Percentiles rank a stretch among this genome's conserved stretches.
Evolutionary conservation across 179 eudicot genomes (phyloP).

Genomic region (Drosera spatulata): DNA sequence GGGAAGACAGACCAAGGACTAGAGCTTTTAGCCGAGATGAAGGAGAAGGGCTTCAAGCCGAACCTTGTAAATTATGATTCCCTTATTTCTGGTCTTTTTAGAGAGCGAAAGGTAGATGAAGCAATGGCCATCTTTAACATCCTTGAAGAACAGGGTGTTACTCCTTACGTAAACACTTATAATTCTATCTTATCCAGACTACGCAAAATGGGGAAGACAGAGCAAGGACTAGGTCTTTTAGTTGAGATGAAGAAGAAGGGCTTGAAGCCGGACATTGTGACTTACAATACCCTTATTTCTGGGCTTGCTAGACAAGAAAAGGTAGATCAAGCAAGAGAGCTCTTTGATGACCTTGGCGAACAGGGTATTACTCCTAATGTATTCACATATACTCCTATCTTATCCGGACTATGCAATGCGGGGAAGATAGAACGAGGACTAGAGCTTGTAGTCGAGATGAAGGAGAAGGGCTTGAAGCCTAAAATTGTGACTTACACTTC

Average conservation of each 20-base stretch:
- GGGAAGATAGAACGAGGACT: slow-evolving; percentile 65
- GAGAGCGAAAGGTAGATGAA: too few relatives aligned
- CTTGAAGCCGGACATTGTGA: slow-evolving; percentile 66
- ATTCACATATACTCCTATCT: too few relatives aligned
- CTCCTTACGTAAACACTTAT: slow-evolving; percentile 81
- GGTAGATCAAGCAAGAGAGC: slow-evolving; percentile 54
- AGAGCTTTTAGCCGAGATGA: too few relatives aligned
- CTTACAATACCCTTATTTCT: slow-evolving; percentile 60
- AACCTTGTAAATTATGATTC: too few relatives aligned
- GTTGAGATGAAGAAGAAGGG: slow-evolving; percentile 5
- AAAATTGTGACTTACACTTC: too few relatives aligned
- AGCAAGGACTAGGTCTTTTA: slow-evolving; percentile 47
- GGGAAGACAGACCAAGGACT: too few relatives aligned
- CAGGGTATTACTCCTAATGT: too few relatives aligned
- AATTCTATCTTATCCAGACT: slow-evolving; percentile 86
- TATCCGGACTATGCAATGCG: neutral
- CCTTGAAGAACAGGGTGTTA: slow-evolving; percentile 58
- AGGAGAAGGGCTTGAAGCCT: too few relatives aligned
- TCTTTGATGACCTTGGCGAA: slow-evolving; percentile 11
- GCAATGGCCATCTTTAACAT: slow-evolving; percentile 13
- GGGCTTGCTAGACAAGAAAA: slow-evolving; percentile 81
- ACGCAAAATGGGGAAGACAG: slow-evolving; percentile 46
- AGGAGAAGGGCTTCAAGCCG: too few relatives aligned
- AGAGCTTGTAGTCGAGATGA: slow-evolving; percentile 21
- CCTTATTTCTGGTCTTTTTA: too few relatives aligned